These are phyloP conservation scores for Colletotrichum aenigma DNA, from an alignment of 2,329 filamentous ascomycete genomes.

Conservation along the genomic window DNA sequence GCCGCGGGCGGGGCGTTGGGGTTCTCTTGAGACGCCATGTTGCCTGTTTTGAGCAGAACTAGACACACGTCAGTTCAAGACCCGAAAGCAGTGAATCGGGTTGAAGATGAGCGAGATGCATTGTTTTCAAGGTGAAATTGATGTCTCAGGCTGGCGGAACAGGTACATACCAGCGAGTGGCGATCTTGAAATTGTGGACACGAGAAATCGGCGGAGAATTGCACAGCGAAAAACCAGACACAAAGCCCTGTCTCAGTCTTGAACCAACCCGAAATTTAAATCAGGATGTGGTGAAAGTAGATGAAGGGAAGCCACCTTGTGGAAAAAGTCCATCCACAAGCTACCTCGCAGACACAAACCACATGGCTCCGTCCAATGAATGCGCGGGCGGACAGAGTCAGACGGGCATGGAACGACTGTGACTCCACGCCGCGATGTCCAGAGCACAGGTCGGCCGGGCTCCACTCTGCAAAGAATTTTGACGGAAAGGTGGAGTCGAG, in stretches of 20 bases:
- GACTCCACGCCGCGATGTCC: constrained; percentile 14
- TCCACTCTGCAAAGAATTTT: constrained; percentile 22
- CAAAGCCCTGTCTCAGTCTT: constrained; percentile 2
- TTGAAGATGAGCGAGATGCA: neutral
- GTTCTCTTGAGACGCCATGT: constrained; percentile 31
- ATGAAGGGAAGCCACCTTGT: neutral
- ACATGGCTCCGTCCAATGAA: constrained; percentile 2
- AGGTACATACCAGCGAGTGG: constrained; percentile 7
- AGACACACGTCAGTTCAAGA: neutral
- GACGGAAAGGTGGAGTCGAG: constrained; percentile 14
- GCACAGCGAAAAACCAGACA: neutral
- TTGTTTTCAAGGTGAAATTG: neutral
- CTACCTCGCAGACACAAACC: neutral
- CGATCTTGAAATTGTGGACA: constrained; percentile 12
- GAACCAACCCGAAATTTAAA: neutral
- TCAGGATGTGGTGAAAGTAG: neutral
- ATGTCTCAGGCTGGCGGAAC: neutral
- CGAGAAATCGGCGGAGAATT: constrained; percentile 1
- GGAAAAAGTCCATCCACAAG: neutral
- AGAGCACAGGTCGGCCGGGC: neutral
- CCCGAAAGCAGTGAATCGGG: neutral
- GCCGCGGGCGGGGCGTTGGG: constrained; percentile 57
- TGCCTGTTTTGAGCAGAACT: neutral
- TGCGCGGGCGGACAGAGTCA: neutral
- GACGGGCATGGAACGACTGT: neutral